Percentiles rank a stretch among this genome's conserved stretches.
phyloP scores from a whole-genome alignment of 2,329 filamentous ascomycete species.

The Aspergillus pseudoviridinutans region DNA sequence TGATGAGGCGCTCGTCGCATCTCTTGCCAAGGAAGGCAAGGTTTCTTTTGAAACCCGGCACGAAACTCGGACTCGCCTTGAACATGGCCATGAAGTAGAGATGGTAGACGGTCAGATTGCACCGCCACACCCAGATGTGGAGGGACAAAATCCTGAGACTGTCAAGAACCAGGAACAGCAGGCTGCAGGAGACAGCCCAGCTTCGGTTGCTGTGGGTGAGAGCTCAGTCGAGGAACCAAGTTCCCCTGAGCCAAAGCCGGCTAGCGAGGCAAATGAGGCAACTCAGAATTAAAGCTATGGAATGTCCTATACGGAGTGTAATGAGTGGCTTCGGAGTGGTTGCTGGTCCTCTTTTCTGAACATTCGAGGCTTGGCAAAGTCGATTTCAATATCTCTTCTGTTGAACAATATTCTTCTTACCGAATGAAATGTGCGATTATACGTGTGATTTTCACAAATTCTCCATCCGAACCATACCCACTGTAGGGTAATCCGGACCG shows the following conservation, averaged over 20 bases:
- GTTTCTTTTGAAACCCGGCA: constrained; percentile 94
- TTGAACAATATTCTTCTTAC: constrained; percentile 9
- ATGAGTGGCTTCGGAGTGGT: constrained; percentile 9
- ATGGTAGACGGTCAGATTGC: constrained; percentile 39
- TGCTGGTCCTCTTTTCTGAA: constrained; percentile 6
- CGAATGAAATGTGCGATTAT: constrained; percentile 17
- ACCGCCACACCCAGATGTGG: constrained; percentile 54
- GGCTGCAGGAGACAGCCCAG: constrained; percentile 35
- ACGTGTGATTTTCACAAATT: constrained; percentile 12
- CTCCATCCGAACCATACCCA: not conserved
- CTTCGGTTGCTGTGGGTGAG: constrained; percentile 36
- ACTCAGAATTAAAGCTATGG: constrained; percentile 29
- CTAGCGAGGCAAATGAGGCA: constrained; percentile 46
- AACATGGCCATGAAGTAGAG: constrained; percentile 70
- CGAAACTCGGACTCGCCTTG: constrained; percentile 84
- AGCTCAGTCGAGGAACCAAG: constrained; percentile 34
- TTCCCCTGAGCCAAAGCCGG: constrained; percentile 42
- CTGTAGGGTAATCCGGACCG: constrained; percentile 1
- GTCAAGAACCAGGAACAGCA: constrained; percentile 37
- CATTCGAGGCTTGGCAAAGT: constrained; percentile 1
- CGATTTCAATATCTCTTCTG: constrained; percentile 14
- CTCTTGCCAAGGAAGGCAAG: constrained; percentile 70
- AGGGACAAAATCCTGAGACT: constrained; percentile 57
- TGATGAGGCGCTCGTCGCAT: constrained; percentile 75
- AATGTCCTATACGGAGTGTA: constrained; percentile 10